A percentile compares a stretch with the other conserved stretches of the same genome.
Evolutionary conservation across 2,329 filamentous ascomycete species (phyloP).

Genomic region (Stemphylium vesicarium): DNA sequence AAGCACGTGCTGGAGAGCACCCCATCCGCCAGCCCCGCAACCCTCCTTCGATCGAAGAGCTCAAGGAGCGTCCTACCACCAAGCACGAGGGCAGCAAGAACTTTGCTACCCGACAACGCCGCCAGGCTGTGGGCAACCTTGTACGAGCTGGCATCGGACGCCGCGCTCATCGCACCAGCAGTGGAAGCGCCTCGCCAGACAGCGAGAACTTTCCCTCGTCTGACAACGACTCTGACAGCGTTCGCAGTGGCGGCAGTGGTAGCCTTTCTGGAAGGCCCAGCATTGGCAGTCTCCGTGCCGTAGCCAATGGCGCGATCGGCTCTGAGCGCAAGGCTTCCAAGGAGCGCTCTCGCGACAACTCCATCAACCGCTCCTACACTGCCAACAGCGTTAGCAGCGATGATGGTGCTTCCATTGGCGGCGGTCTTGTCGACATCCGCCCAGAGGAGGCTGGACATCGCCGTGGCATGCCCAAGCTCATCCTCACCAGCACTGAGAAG

Average conservation of each 20-base stretch:
- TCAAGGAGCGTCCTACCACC: constrained; percentile 85
- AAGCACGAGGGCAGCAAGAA: constrained; percentile 97
- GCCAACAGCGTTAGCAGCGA: constrained; percentile 71
- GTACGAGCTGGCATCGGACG: constrained; percentile 88
- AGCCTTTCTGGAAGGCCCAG: constrained; percentile 80
- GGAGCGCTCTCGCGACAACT: constrained; percentile 47
- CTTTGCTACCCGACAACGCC: constrained; percentile 90
- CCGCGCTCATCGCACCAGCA: constrained; percentile 71
- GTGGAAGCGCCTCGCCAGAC: constrained; percentile 84
- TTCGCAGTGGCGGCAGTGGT: constrained; percentile 71
- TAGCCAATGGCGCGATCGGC: constrained; percentile 83
- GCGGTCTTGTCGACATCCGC: constrained; percentile 60
- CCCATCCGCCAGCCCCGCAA: constrained; percentile 91
- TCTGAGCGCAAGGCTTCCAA: constrained; percentile 74
- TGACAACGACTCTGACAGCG: constrained; percentile 64
- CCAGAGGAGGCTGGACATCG: constrained; percentile 64
- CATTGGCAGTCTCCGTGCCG: constrained; percentile 76
- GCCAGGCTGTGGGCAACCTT: constrained; percentile 88
- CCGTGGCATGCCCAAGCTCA: constrained; percentile 84
- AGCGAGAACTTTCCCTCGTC: constrained; percentile 80
- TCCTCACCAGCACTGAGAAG: constrained; percentile 89
- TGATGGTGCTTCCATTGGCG: constrained; percentile 61
- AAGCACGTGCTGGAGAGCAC: constrained; percentile 91
- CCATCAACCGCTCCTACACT: constrained; percentile 55
- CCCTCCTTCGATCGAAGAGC: constrained; percentile 88